phyloP scores from a whole-genome alignment of 2,329 filamentous ascomycete genomes.

The Aspergillus piperis region DNA sequence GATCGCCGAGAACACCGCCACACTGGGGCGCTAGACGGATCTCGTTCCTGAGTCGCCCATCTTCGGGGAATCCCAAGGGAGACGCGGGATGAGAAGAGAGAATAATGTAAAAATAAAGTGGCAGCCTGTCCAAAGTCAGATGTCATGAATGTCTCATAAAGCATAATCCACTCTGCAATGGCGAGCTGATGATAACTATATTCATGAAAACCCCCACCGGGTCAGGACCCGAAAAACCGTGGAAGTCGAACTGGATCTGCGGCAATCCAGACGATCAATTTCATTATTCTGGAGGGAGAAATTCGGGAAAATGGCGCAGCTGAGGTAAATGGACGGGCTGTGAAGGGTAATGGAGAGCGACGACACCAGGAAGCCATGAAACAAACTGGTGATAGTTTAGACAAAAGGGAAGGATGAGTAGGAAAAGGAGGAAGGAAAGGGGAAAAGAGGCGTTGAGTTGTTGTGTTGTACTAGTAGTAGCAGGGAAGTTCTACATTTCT shows the following conservation, averaged over 20 bases:
- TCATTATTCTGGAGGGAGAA: too few relatives aligned
- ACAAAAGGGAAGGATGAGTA: background rate
- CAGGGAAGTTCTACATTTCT: background rate
- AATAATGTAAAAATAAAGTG: background rate
- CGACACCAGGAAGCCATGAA: background rate
- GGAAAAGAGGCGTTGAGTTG: background rate
- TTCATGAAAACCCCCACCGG: background rate
- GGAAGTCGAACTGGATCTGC: conserved; percentile 1
- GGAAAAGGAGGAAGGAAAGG: background rate
- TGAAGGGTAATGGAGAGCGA: background rate
- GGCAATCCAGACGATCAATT: background rate
- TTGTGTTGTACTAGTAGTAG: background rate
- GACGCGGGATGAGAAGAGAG: background rate
- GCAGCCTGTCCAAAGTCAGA: background rate
- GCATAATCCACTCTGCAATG: background rate
- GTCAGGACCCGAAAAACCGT: background rate
- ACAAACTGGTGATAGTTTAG: background rate
- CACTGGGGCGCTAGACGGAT: background rate
- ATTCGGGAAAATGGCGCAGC: background rate
- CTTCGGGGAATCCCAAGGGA: background rate
- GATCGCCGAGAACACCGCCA: conserved; percentile 1
- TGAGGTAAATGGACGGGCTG: background rate
- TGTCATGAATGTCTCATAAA: background rate
- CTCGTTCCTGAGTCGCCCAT: conserved; percentile 1
- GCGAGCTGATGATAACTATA: background rate